Conservation (phyloP, 768 basidiomycete species). For the Tricholoma saponaceum region DNA sequence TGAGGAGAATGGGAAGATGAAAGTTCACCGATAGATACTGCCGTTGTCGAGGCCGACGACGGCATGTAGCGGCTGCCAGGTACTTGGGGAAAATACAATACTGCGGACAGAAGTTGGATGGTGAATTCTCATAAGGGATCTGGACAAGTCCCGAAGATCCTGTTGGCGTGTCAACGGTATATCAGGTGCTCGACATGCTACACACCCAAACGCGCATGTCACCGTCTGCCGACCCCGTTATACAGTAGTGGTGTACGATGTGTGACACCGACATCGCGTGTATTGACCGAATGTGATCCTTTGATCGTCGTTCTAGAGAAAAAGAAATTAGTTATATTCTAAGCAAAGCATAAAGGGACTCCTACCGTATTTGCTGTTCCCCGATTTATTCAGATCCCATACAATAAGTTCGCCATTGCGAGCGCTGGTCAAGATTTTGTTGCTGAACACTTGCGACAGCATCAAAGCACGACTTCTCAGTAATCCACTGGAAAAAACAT, state of each 20-base stretch:
- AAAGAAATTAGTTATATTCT: background rate
- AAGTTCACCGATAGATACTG: constrained; percentile 55
- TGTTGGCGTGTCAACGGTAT: constrained; percentile 19
- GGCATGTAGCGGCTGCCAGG: constrained; percentile 63
- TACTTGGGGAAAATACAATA: constrained; percentile 65
- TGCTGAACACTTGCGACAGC: constrained; percentile 49
- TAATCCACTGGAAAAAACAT: constrained; percentile 17
- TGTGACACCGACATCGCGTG: constrained; percentile 65
- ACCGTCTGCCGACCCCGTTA: constrained; percentile 79
- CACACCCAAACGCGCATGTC: constrained; percentile 78
- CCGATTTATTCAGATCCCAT: constrained; percentile 74
- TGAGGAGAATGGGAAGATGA: background rate
- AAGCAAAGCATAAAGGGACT: constrained; percentile 1
- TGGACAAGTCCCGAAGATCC: constrained; percentile 72
- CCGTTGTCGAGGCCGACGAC: constrained; percentile 69
- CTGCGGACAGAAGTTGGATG: constrained; percentile 68
- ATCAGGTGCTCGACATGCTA: constrained; percentile 1
- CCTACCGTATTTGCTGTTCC: constrained; percentile 68
- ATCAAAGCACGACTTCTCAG: background rate
- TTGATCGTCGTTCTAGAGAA: constrained; percentile 53
- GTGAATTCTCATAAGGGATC: constrained; percentile 66
- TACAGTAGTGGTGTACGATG: constrained; percentile 66
- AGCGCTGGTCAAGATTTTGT: constrained; percentile 78
- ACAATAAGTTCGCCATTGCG: constrained; percentile 79
- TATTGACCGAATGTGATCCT: constrained; percentile 70